Base-by-base conservation (phyloP, 345 rosid genomes). In the Mangifera indica region DNA sequence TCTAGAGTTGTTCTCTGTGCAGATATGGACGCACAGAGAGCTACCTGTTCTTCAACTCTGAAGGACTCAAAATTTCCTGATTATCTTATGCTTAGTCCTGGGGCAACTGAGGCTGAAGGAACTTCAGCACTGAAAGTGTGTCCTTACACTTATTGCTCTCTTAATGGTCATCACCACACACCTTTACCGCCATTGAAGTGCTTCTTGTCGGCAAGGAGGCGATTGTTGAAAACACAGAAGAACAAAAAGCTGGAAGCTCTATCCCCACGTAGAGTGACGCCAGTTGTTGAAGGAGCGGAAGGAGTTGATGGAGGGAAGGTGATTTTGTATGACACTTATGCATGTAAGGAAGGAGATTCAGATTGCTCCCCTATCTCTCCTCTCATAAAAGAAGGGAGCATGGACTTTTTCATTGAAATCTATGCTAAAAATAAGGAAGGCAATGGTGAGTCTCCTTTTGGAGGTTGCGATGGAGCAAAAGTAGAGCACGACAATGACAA, bases 1-100 rank as follows among this genome's bases (percentile, higher is more conserved):
- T 77, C 91, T 57, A 73, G 76, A 29, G 82, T 77, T 72, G 88
- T 80, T 72, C 49, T 89, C n/a, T 80, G 84, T 74, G 74, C 76
- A 7, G 86, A 87, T 54, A 65, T 79, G 66, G 53, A 82, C 63
- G 60, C 74, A 45, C 92, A 85, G 78, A 89, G 78, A 80, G 81
- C 89, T 80, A 95, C 99, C 25, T 95, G 99, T 80, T 92, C 97
- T 76, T 92, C 99, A 0, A 85, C 96, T 74, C 70, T 91, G 57
- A 95, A 95, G 84, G 98, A 92, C 61, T 85, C 89, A 0, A 92
- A 95, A 72, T 89, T 89, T 67, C 96, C 97, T 1, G 59, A 80
- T 40, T 89, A 85, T 81, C 85, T 95, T 69, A 76, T 37, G 87
- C 91, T 92, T 74, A 87, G 76, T 63, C 90, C 86, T 14, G 98